Conservation (phyloP, 2,329 filamentous ascomycete genomes). For the Aspergillus brunneoviolaceus region DNA sequence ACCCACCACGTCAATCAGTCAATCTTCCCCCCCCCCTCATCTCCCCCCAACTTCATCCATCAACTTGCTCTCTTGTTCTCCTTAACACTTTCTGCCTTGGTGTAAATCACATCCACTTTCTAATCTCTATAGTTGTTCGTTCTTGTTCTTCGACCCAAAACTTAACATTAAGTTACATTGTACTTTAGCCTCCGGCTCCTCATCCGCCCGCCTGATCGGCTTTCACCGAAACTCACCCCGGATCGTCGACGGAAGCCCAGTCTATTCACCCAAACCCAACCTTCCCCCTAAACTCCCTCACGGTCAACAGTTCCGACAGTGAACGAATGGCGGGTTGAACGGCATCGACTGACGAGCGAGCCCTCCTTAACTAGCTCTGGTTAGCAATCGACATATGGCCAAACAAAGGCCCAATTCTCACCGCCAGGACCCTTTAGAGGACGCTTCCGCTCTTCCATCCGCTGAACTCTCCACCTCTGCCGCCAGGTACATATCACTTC, state of each 20-base stretch:
- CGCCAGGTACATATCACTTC: conserved; percentile 38
- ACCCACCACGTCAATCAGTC: conserved; percentile 28
- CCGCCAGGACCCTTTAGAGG: conserved; percentile 45
- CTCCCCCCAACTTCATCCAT: conserved; percentile 3
- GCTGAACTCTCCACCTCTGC: conserved; percentile 32
- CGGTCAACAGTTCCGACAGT: conserved; percentile 17
- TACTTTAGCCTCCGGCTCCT: no score
- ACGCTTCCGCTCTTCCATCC: conserved; percentile 35
- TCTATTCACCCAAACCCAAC: conserved; percentile 16
- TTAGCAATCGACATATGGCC: conserved; percentile 47
- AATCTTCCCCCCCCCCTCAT: conserved; percentile 18
- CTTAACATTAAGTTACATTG: no score
- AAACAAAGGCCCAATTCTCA: conserved; percentile 46
- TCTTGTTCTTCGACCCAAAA: background rate
- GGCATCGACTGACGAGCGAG: conserved; percentile 34
- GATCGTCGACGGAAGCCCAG: conserved; percentile 13
- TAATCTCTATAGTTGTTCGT: conserved; percentile 6
- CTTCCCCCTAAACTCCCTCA: conserved; percentile 5
- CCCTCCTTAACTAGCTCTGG: conserved; percentile 30
- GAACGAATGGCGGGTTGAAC: conserved; percentile 47
- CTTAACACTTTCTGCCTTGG: background rate
- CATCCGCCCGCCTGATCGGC: conserved; percentile 2
- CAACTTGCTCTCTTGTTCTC: conserved; percentile 6
- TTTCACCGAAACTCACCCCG: conserved; percentile 11
- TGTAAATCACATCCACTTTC: background rate